phyloP scores from a whole-genome alignment of 2,329 filamentous ascomycete species.

The Verticillium zaregamsianum region DNA sequence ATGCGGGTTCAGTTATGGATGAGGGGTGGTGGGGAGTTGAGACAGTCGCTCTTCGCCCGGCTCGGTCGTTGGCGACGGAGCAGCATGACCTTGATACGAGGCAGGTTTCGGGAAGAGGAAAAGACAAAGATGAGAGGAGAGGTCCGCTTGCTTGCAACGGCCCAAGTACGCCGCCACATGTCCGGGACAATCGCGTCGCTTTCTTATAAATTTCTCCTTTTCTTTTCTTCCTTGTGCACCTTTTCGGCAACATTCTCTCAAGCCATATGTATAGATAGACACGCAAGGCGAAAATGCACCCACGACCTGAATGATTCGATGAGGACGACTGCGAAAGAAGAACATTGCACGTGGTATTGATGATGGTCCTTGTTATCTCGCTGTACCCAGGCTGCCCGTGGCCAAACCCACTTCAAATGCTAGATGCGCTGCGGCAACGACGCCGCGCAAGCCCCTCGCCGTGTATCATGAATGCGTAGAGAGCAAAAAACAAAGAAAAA shows the following conservation, averaged over 20 bases:
- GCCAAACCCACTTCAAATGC: not conserved
- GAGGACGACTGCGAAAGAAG: not conserved
- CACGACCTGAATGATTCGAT: not conserved
- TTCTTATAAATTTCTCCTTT: not conserved
- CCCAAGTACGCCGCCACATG: not conserved
- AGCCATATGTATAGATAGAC: not conserved
- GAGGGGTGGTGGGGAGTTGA: not conserved
- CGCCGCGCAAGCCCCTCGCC: not conserved
- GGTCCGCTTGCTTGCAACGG: not conserved
- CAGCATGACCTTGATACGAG: not conserved
- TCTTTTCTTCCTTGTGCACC: not conserved
- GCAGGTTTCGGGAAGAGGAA: not conserved
- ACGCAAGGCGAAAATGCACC: not conserved
- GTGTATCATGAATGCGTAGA: not conserved
- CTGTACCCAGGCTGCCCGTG: not conserved
- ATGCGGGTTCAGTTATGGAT: not conserved
- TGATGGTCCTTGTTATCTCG: not conserved
- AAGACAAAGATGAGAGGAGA: not conserved
- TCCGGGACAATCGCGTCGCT: not conserved
- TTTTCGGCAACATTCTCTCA: not conserved
- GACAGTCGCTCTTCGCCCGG: not conserved
- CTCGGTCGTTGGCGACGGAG: not conserved
- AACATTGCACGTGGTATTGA: not conserved
- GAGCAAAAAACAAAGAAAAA: conserved; percentile 2
- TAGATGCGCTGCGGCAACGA: not conserved